Conservation (phyloP, 208 protist genomes). For the Willaertia magna region DNA sequence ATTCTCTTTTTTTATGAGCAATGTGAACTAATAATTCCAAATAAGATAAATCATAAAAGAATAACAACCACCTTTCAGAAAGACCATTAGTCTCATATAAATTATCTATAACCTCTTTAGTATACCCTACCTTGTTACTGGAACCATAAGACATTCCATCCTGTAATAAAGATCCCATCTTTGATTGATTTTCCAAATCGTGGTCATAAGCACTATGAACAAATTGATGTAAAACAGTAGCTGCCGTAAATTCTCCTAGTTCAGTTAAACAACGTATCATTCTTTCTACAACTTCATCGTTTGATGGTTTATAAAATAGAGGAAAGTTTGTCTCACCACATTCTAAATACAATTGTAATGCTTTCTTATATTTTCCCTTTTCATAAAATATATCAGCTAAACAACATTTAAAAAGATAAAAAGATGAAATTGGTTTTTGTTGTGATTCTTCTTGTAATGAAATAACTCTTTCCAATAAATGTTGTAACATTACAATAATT, state of each 20-base stretch:
- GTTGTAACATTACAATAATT: not conserved
- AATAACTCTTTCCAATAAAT: not conserved
- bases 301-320: not conserved
- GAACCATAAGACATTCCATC: not conserved
- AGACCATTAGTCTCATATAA: not conserved
- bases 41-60: not conserved
- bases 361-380: not conserved
- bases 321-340: not conserved
- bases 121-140: not conserved
- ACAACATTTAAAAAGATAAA: not conserved
- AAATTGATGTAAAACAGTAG: not conserved
- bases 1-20: not conserved
- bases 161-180: not conserved
- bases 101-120: not conserved
- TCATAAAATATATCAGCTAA: not conserved
- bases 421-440: not conserved
- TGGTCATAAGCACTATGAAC: not conserved
- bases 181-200: not conserved
- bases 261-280: not conserved
- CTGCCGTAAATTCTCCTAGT: not conserved
- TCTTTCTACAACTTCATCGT: not conserved
- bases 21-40: not conserved
- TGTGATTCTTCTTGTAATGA: not conserved
- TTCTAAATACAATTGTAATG: not conserved
- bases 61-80: not conserved